Percentiles rank a stretch among this genome's conserved stretches.
Evolutionary conservation across 2,329 filamentous ascomycete genomes (phyloP).

Genomic region (Calonectria pauciramosa): DNA sequence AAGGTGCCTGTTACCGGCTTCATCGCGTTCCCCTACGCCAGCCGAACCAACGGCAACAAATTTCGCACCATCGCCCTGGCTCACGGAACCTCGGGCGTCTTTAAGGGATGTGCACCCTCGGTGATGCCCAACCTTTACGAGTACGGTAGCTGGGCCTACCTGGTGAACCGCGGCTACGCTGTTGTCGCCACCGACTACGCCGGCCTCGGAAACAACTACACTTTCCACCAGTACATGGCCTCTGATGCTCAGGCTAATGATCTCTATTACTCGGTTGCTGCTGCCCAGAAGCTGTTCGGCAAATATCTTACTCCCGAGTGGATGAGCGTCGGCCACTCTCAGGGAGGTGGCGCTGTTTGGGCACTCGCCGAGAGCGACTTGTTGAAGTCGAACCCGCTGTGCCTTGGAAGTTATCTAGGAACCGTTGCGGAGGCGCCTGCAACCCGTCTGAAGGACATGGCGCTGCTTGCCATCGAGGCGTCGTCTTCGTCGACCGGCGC

Average conservation of each 20-base stretch:
- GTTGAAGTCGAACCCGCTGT: background rate
- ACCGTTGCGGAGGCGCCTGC: background rate
- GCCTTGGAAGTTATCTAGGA: background rate
- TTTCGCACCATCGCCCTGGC: conserved; percentile 28
- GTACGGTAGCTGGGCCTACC: conserved; percentile 30
- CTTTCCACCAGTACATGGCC: background rate
- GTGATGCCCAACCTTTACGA: conserved; percentile 27
- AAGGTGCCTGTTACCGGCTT: conserved; percentile 34
- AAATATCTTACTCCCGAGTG: background rate
- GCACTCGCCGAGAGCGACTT: background rate
- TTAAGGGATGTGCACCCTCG: conserved; percentile 33
- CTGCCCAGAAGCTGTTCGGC: background rate
- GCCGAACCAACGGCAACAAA: background rate
- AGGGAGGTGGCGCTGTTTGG: background rate
- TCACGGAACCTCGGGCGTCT: conserved; percentile 34
- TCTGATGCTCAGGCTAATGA: background rate
- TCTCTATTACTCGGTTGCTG: background rate
- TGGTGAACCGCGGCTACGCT: conserved; percentile 28
- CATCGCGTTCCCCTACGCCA: conserved; percentile 23
- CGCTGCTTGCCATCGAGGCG: background rate
- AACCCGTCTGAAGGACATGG: background rate
- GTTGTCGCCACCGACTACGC: conserved; percentile 39
- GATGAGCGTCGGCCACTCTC: conserved; percentile 1
- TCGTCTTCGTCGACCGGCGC: background rate
- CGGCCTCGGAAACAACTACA: background rate